phyloP scores from a whole-genome alignment of 108 stramenopile genomes.

The Stephanodiscus minutulus region DNA sequence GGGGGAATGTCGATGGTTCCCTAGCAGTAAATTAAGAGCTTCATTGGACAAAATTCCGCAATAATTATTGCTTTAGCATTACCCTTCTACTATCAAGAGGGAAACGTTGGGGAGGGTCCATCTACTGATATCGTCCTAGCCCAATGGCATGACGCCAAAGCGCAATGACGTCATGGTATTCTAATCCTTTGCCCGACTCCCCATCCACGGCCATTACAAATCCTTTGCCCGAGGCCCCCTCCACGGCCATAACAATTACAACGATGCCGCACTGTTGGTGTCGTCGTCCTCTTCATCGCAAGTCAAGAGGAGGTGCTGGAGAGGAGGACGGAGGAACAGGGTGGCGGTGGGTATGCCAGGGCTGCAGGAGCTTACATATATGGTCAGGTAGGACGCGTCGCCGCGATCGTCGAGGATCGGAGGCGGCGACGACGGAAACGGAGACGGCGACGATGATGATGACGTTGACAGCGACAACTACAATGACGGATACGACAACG shows the following conservation, averaged over 20 bases:
- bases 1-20: neutral
- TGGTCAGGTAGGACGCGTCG: no score
- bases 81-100: neutral
- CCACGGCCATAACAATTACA: neutral
- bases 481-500: no score
- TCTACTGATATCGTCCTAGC: constrained; percentile 72
- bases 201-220: no score
- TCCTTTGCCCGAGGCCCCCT: constrained; percentile 74
- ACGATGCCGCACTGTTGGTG: neutral
- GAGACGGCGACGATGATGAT: neutral
- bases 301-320: constrained; percentile 39
- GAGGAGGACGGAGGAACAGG: constrained; percentile 16
- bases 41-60: no score
- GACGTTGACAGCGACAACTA: neutral
- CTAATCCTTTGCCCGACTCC: no score
- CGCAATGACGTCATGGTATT: constrained; percentile 74
- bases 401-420: no score
- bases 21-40: no score
- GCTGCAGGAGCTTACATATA: constrained; percentile 26
- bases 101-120: constrained; percentile 59
- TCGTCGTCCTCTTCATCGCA: neutral
- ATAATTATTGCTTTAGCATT: no score
- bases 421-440: no score
- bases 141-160: constrained; percentile 76
- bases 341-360: neutral